Base-by-base conservation (phyloP, 2,329 filamentous ascomycete species). In the Dryadomyces sulphureus region DNA sequence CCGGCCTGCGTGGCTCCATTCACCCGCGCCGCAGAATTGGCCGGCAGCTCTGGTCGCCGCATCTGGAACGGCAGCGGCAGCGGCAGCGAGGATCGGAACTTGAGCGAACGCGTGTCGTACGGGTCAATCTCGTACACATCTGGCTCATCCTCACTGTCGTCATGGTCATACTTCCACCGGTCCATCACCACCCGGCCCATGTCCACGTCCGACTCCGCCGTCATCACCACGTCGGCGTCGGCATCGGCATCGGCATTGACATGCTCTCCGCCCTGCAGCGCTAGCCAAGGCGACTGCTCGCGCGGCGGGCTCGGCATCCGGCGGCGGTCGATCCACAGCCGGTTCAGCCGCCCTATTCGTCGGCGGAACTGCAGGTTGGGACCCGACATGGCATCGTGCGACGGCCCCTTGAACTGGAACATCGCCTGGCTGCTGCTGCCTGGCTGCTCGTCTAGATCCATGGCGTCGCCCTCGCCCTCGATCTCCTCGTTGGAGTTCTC, bases 311-410 rank as follows among this genome's bases (percentile, higher is more conserved):
- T 72, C 38, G 61, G 72, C 58, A 87, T 67, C 47, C 81, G 79
- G 54, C 84, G 79, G 55, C 88, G 81, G 63, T 96, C 92, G 54
- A 96, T 86, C 75, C 88, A 87, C 54, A 94, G 62, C 35, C 90
- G 79, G 52, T 88, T 87, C 51, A 89, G 73, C 54, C 90, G 82
- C 45, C 90, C 90, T 46, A 88, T 79, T 49, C 92, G 81, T 52
- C 88, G 79, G 53, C 90, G 79, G 68, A 84, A 95, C 16, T 81
- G 80, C 46, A 83, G 81, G 47, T 68, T 57, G 2, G 48, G 48
- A 1, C 34, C 17, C 16, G 43, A 16, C n/a, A 38, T 35, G 30
- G 24, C 34, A 7, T 62, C 55, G n/a, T 60, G 54, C 17, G 60
- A 57, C 4, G 65, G 60, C 6, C 66, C 69, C 43, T 61, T 64